Evolutionary conservation across 805 yeast species (phyloP).

Genomic region (Yarrowia deformans): DNA sequence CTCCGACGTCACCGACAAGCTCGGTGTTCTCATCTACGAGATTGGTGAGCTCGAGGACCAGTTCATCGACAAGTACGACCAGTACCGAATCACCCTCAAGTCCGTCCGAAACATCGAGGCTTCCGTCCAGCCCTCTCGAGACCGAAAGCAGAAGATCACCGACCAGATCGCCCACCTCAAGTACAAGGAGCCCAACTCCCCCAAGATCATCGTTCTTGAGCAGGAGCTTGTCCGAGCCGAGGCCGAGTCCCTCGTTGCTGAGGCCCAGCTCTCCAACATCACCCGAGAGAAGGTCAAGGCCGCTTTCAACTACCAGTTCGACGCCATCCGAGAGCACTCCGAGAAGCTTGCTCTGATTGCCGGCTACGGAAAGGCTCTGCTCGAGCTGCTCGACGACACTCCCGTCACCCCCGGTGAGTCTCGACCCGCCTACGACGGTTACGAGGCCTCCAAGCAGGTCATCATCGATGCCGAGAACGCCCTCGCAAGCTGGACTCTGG

Average conservation of each 20-base stretch:
- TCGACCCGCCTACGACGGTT: constrained; percentile 97
- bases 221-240: constrained; percentile 99
- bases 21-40: constrained; percentile 94
- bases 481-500: constrained; percentile 95
- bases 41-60: constrained; percentile 98
- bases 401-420: constrained; percentile 99
- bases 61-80: constrained; percentile 97
- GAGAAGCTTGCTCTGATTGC: constrained; percentile 97
- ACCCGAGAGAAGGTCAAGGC: constrained; percentile 98
- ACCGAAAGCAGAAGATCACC: constrained; percentile 96
- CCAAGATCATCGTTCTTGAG: constrained; percentile 93
- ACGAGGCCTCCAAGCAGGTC: constrained; percentile 97
- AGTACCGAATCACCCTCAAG: constrained; percentile 94
- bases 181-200: constrained; percentile 98
- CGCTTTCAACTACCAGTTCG: constrained; percentile 95
- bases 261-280: constrained; percentile 97
- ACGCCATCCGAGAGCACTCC: constrained; percentile 90
- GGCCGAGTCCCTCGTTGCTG: constrained; percentile 98
- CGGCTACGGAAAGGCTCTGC: constrained; percentile 96
- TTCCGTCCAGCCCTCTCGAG: constrained; percentile 97
- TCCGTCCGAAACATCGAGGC: constrained; percentile 95
- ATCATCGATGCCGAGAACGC: constrained; percentile 97
- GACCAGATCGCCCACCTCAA: constrained; percentile 97
- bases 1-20: constrained; percentile 94
- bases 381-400: constrained; percentile 93